Base-by-base conservation (phyloP, 2,329 filamentous ascomycete genomes). In the Drechslera avenae region DNA sequence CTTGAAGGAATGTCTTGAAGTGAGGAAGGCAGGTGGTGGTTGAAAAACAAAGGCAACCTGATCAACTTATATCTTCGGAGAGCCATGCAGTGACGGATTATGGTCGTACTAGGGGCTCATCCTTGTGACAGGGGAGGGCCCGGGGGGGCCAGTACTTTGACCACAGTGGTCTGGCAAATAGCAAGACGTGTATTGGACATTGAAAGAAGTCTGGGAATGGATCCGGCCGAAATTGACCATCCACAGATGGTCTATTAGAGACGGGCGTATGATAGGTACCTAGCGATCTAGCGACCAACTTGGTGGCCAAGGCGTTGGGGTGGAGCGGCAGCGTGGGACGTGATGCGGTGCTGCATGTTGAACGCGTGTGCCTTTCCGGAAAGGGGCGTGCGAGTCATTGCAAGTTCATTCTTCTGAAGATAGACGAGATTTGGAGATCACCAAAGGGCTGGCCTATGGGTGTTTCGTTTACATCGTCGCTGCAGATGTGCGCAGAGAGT, bases 61-160 rank as follows among this genome's bases (percentile, higher is more conserved):
- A 21, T 40, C 34, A 19, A 23, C 59, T 62, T 64, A 64, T 62
- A 61, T 40, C 37, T 46, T 35, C 32, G 30, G 30, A 28, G 42
- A 42, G 43, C 9, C 9, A 10, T 7, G 9, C 9, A 28, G 26
- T 13, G 26, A 12, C 9, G 26, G 26, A 28, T 28, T 28, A 28
- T 28, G 9, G 26, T 28, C 9, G 10, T 28, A 28, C 26, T 13
- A 28, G 9, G 26, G 26, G 7, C 3, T 10, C 26, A 28, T 28
- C 10, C 26, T 28, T 28, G 10, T 12, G 26, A 28, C 26, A 28
- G 26, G 26, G 26, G 9, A 10, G 2, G 2, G 12, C 7, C 26
- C 9, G 7, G 26, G 26, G 21, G 26, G 26, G 9, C 26, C 3
- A 28, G 26, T 28, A 13, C n/a, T 13, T 28, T 10, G 26, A 28